Evolutionary conservation across 129 eudicot genomes (phyloP), one percentile per base, ranked within the genome.

Genomic region (Chrysanthemum seticuspe): DNA sequence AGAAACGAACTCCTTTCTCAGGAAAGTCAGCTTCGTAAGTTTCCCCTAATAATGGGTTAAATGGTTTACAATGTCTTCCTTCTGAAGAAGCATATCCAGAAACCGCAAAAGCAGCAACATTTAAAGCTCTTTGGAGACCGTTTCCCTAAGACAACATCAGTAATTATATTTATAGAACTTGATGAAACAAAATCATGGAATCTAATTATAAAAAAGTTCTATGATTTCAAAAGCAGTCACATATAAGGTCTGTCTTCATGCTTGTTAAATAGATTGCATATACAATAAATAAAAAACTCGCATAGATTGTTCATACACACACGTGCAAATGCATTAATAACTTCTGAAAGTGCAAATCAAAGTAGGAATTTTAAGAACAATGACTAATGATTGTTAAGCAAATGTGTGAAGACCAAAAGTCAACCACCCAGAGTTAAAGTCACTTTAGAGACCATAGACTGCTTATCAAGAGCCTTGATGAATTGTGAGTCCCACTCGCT

Each of bases 1-100:
- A 89, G 74, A 92, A 92, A 14, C 92, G 88, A 65, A 92, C 36
- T 65, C 98, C 98, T 82, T 84, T 89, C 51, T 89, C 98, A 11
- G 96, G 98, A 84, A 79, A 92, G 53, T 92, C 95, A 75, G 98
- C 98, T 81, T 92, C 98, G 58, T 92, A 89, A 68, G 98, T 92
- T 79, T 92, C 98, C 70, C 98, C 98, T 63, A 92, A 77, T 75
- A 92, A 78, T 65, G 98, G 98, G 76, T 92, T 92, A 81, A 92
- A 92, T 29, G 98, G 98, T 84, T 92, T 92, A 76, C 98, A 92
- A 52, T 82, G 83, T 50, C 96, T 80, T 31, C 96, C 96, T 72
- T 84, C 96, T 69, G 96, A 74, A 45, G 96, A 89, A 73, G 98
- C 91, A 78, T 93, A 93, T 19, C 95, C 98, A 56, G 98, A 93